phyloP scores from a whole-genome alignment of 164 flowering plant genomes.

The Macadamia tetraphylla region DNA sequence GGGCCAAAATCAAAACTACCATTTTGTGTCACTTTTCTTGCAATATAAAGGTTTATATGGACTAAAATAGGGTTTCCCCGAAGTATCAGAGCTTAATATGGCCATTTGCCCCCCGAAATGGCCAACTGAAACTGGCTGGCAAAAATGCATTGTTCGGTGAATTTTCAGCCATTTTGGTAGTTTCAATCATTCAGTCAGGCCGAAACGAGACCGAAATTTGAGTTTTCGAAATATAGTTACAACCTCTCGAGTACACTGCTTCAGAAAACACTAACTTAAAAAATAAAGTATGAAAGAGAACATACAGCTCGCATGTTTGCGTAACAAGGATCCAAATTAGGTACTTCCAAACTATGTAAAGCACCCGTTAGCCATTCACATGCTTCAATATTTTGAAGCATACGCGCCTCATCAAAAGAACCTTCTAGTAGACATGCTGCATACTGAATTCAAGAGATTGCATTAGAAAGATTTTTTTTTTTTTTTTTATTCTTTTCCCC shows the following conservation, averaged over 20 bases:
- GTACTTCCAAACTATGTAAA: conserved; percentile 63
- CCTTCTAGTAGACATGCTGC: conserved; percentile 86
- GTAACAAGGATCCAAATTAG: conserved; percentile 74
- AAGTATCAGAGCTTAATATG: too few relatives aligned
- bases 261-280: neutral
- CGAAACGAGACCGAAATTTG: too few relatives aligned
- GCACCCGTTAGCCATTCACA: conserved; percentile 95
- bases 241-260: neutral
- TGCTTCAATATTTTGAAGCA: conserved; percentile 90
- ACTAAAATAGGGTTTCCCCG: too few relatives aligned
- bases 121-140: too few relatives aligned
- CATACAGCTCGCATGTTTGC: conserved; percentile 90
- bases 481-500: neutral
- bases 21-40: too few relatives aligned
- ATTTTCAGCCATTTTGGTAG: too few relatives aligned
- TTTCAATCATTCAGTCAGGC: too few relatives aligned
- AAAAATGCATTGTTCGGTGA: too few relatives aligned
- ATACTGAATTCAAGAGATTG: conserved; percentile 46
- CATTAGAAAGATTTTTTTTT: conserved; percentile 1
- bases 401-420: conserved; percentile 86
- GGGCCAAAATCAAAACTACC: too few relatives aligned
- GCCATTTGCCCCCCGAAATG: too few relatives aligned
- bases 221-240: too few relatives aligned
- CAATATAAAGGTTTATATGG: too few relatives aligned
- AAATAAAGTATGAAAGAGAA: conserved; percentile 7